Base-by-base conservation (phyloP, 257 asterid genomes). In the Handroanthus guayacan region DNA sequence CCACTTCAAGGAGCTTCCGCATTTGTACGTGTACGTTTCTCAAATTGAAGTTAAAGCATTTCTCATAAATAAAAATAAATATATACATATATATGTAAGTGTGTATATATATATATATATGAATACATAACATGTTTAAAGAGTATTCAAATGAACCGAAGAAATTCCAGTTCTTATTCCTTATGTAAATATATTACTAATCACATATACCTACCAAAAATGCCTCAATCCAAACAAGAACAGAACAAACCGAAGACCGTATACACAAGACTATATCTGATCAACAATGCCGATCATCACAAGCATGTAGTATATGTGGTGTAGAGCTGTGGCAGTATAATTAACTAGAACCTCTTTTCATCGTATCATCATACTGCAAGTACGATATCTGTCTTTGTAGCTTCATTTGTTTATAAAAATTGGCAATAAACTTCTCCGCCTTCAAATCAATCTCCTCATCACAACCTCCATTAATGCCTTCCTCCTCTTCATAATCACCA, bases 371-470 rank as follows among this genome's bases (percentile, higher is more conserved):
- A 60, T 66, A 67, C 57, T 56, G 58, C 3, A 52, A 58, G 56
- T 25, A 57, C 2, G 87, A 78, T 14, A 71, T 72, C 52, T 82
- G 83, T 9, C 75, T 72, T 55, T 85, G 83, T 31, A 45, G 37
- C 83, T 71, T 85, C 71, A 91, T 89, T 52, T 91, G 91, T 68
- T 88, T 78, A 61, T 93, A 87, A 62, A 93, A 91, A 67, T 78
- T 84, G 0, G 93, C 89, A 12, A 93, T 93, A 58, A 91, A 93
- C 81, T 87, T 63, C 79, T 91, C 98, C 13, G 98, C 98, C 84
- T 83, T 93, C 80, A 77, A 34, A 82, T 91, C 98, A 36, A 93
- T 89, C n/a, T 62, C 94, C 55, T 90, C 92, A 5, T 83, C 79
- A 16, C 67, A 43, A 9, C 11, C 77, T 11, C 38, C 70, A 9